Evolutionary conservation across 1,139 yeast genomes (phyloP).

Genomic region (Pichia sp.): DNA sequence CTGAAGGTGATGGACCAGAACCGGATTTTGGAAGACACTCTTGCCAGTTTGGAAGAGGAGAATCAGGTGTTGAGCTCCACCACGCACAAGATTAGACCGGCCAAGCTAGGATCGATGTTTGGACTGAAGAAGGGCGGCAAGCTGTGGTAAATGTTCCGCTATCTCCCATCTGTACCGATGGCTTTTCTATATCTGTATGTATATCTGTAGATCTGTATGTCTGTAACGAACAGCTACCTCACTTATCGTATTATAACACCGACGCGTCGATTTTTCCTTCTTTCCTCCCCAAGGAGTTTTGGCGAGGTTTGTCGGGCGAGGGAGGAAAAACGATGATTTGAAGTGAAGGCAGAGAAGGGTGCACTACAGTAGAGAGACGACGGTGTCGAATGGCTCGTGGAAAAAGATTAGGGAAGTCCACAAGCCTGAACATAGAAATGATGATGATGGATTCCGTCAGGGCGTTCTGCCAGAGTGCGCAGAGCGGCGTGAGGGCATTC

Average conservation of each 20-base stretch:
- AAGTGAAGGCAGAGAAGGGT: background rate
- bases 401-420: background rate
- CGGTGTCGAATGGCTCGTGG: background rate
- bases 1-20: constrained; percentile 54
- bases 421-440: background rate
- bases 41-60: constrained; percentile 50
- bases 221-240: too few relatives aligned
- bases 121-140: constrained; percentile 16
- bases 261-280: background rate
- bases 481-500: constrained; percentile 19
- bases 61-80: constrained; percentile 31
- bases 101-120: constrained; percentile 11
- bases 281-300: background rate
- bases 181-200: background rate
- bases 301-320: background rate
- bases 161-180: background rate
- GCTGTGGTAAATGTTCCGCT: constrained; percentile 14
- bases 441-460: constrained; percentile 10
- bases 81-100: constrained; percentile 18
- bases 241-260: background rate
- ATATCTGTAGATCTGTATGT: background rate
- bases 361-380: background rate
- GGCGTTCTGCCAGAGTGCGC: background rate
- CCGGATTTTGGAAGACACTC: constrained; percentile 49
- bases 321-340: background rate